phyloP scores from a whole-genome alignment of 2,329 filamentous ascomycete species.

The Sporothrix schenckii region DNA sequence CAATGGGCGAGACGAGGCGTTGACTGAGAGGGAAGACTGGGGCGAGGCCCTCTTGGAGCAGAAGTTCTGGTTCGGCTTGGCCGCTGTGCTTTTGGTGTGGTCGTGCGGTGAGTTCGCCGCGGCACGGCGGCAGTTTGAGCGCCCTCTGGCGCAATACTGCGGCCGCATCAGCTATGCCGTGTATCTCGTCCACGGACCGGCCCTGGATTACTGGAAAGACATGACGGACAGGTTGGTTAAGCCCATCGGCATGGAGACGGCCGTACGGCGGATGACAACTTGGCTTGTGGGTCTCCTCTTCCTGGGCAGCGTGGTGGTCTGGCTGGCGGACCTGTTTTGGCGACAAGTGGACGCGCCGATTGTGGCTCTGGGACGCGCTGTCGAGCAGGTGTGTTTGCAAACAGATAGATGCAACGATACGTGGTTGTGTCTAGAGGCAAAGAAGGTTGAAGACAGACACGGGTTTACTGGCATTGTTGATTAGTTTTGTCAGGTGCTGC shows the following conservation, averaged over 20 bases:
- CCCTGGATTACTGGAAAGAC: conserved; percentile 45
- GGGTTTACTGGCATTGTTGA: neutral
- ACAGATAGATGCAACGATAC: neutral
- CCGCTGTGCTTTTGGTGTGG: conserved; percentile 46
- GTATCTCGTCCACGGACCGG: conserved; percentile 61
- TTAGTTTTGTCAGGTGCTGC: neutral
- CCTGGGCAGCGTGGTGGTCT: conserved; percentile 49
- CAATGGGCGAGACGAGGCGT: neutral
- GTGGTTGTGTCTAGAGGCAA: neutral
- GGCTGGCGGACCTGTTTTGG: conserved; percentile 63
- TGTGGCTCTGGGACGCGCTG: conserved; percentile 39
- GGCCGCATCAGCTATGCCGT: conserved; percentile 61
- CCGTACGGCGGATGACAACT: conserved; percentile 41
- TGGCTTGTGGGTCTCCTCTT: conserved; percentile 47
- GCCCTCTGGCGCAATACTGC: conserved; percentile 56
- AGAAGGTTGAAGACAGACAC: neutral
- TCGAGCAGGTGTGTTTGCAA: conserved; percentile 39
- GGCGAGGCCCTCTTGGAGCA: conserved; percentile 39
- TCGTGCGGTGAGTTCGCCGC: conserved; percentile 45
- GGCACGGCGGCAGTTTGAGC: conserved; percentile 49
- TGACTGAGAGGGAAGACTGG: neutral
- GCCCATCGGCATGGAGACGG: conserved; percentile 40
- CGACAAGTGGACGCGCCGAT: conserved; percentile 55
- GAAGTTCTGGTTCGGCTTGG: conserved; percentile 47
- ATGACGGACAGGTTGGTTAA: neutral